Evolutionary conservation across 2,329 filamentous ascomycete species (phyloP), one percentile per base, ranked within the genome.

Genomic region (Trichothecium roseum): DNA sequence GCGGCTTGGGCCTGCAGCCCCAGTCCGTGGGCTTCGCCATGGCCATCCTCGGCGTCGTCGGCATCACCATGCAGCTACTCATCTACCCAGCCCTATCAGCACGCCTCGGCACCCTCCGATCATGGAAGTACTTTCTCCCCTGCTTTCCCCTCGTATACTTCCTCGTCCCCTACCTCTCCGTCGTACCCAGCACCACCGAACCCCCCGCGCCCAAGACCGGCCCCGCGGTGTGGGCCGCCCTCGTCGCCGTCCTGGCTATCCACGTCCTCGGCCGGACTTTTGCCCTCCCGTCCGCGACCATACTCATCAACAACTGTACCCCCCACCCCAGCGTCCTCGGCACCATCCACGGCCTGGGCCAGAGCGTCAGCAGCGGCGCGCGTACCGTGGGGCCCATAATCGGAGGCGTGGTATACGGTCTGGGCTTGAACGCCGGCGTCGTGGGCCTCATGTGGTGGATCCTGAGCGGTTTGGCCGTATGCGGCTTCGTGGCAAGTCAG

Each of bases 21-120:
- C 68, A 72, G 1, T 71, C 74, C 3, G 81, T 91, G 22, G 84
- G 84, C n/a, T 60, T 84, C 30, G 81, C 82, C 4, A 86, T 88
- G 62, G 78, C 84, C 3, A 78, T 83, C 35, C 69, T 91, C 13
- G 85, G 84, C 8, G 58, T 74, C 33, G 76, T 89, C 30, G 85
- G 85, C n/a, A 80, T 91, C 27, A 60, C 67, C 0, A 63, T 91
- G 31, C 57, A 59, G 38, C 42, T 60, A 41, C 63, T 82, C 34
- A 59, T 85, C 8, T 89, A 88, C 50, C 83, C 84, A 2, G 58
- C 60, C 20, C 59, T 86, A 14, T 83, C 83, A 32, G 62, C 67
- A 2, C 69, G 69, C 3, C 68, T 85, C 2, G 84, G 84, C 24
- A 81, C 81, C 2, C 58, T 87, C 35, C 63, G 64, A 5, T 78